phyloP scores from a whole-genome alignment of 805 yeast genomes.

The Candida maesae region DNA sequence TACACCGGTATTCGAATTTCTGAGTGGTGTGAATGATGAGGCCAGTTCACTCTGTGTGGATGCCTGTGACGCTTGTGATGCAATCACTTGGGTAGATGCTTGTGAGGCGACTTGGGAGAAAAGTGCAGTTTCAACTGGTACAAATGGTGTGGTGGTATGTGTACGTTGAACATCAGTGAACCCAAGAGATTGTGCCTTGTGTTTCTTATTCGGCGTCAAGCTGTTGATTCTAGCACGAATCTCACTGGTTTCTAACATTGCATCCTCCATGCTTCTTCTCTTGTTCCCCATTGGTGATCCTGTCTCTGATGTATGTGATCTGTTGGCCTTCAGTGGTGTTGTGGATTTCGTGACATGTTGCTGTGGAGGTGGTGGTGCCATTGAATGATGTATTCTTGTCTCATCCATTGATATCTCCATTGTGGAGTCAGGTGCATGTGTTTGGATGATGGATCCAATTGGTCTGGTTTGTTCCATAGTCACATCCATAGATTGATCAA shows the following conservation, averaged over 20 bases:
- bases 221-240: constrained; percentile 24
- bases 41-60: constrained; percentile 9
- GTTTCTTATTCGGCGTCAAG: constrained; percentile 25
- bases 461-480: constrained; percentile 13
- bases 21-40: constrained; percentile 26
- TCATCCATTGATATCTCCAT: constrained; percentile 20
- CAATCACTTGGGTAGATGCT: too few relatives aligned
- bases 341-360: background rate
- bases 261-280: constrained; percentile 10
- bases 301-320: constrained; percentile 29
- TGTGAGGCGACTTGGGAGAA: background rate
- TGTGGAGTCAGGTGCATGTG: background rate
- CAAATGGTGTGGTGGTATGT: background rate
- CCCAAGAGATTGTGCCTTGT: constrained; percentile 9
- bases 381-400: constrained; percentile 9
- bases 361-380: background rate
- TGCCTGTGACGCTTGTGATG: constrained; percentile 10
- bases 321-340: constrained; percentile 26
- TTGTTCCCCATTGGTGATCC: constrained; percentile 29
- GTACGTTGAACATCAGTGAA: background rate
- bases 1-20: constrained; percentile 11
- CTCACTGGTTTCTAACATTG: constrained; percentile 12
- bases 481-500: background rate
- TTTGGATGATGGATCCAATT: constrained; percentile 7
- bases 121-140: background rate